These are phyloP conservation scores for Phoma herbarum DNA, from an alignment of 2,329 filamentous ascomycete species.

Conservation along the genomic window DNA sequence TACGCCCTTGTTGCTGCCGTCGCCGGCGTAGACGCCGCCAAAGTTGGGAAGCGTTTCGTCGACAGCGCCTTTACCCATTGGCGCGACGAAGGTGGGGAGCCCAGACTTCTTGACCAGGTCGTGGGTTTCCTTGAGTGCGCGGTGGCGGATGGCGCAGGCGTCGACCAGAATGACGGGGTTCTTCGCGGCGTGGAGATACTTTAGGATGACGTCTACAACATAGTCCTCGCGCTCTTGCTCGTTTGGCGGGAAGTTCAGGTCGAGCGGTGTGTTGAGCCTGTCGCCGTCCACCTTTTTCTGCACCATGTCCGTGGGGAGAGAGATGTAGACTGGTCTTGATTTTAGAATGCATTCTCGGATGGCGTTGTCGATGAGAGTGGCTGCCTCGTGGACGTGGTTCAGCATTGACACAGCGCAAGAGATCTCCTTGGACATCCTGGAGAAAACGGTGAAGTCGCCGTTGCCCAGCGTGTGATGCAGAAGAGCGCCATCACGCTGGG, in stretches of 20 bases:
- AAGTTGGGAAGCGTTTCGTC: slow-evolving; percentile 79
- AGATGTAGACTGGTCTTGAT: slow-evolving; percentile 83
- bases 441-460: slow-evolving; percentile 82
- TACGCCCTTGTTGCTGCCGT: slow-evolving; percentile 72
- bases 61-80: slow-evolving; percentile 88
- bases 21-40: slow-evolving; percentile 86
- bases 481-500: slow-evolving; percentile 53
- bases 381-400: slow-evolving; percentile 73
- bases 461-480: slow-evolving; percentile 60
- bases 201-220: slow-evolving; percentile 80
- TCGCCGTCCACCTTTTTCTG: slow-evolving; percentile 78
- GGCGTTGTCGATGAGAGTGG: slow-evolving; percentile 78
- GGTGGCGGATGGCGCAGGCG: slow-evolving; percentile 81
- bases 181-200: slow-evolving; percentile 75
- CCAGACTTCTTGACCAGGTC: slow-evolving; percentile 75
- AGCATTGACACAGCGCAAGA: slow-evolving; percentile 77
- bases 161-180: slow-evolving; percentile 83
- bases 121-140: slow-evolving; percentile 75
- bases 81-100: slow-evolving; percentile 84
- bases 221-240: slow-evolving; percentile 78
- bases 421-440: slow-evolving; percentile 77
- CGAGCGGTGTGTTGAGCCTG: slow-evolving; percentile 73
- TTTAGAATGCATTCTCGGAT: slow-evolving; percentile 77
- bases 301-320: slow-evolving; percentile 82
- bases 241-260: slow-evolving; percentile 71